Conservation (phyloP, 176 grass and related monocot species). For the Oryza rufipogon region DNA sequence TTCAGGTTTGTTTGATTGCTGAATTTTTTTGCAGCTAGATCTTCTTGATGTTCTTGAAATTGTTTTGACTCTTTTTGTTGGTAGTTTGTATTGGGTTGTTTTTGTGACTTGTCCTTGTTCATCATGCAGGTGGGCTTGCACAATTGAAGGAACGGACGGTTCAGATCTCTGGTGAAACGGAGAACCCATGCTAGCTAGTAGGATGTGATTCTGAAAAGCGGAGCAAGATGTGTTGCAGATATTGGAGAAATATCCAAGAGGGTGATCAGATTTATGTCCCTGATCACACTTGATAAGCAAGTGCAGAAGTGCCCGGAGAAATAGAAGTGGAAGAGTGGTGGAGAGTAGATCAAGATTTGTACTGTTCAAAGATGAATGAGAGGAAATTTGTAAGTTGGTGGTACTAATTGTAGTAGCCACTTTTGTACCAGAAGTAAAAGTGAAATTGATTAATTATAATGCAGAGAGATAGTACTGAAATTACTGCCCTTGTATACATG, state of each 20-base stretch:
- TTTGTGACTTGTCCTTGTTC: not conserved
- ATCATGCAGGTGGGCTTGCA: not conserved
- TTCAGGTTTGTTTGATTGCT: conserved; percentile 16
- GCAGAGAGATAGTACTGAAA: not conserved
- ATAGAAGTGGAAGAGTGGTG: not conserved
- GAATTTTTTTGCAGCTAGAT: not conserved
- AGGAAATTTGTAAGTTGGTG: not conserved
- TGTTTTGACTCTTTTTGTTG: not conserved
- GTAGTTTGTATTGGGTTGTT: not conserved
- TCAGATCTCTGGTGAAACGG: not conserved
- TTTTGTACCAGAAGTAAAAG: not conserved
- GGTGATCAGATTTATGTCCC: not conserved
- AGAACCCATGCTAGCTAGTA: not conserved
- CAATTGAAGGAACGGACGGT: not conserved
- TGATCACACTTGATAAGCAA: not conserved
- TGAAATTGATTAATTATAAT: not conserved
- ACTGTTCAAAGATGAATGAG: not conserved
- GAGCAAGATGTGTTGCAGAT: not conserved
- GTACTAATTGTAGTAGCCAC: not conserved
- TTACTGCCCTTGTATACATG: not conserved
- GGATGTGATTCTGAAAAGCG: not conserved
- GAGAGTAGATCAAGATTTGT: conserved; percentile 25
- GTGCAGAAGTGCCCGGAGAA: not conserved
- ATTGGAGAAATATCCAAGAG: not conserved
- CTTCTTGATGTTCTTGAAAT: not conserved